phyloP scores from a whole-genome alignment of 2,329 filamentous ascomycete species.

The Elsinoe batatas region DNA sequence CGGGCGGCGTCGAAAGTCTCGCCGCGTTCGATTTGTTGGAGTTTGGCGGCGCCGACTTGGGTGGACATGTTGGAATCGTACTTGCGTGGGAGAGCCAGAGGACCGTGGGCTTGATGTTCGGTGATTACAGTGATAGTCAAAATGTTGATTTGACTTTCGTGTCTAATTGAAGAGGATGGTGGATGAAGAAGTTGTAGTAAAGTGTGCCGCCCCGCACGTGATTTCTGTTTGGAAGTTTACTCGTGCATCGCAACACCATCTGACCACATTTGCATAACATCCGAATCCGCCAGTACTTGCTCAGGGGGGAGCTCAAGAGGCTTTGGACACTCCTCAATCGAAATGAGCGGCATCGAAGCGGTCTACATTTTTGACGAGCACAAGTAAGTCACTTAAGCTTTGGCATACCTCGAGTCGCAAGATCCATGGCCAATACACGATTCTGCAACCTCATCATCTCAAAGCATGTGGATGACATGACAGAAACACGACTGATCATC shows the following conservation, averaged over 20 bases:
- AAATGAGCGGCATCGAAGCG: slow-evolving; percentile 72
- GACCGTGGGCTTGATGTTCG: too few relatives aligned
- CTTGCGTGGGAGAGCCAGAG: not conserved
- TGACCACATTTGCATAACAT: not conserved
- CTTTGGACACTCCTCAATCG: slow-evolving; percentile 13
- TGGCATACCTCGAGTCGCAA: not conserved
- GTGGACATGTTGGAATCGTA: not conserved
- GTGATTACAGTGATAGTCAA: too few relatives aligned
- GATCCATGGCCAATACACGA: not conserved
- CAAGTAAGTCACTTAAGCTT: slow-evolving; percentile 51
- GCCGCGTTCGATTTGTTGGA: not conserved
- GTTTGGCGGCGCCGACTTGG: not conserved
- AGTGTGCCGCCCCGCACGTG: too few relatives aligned
- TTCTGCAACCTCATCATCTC: not conserved
- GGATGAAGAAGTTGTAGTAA: too few relatives aligned
- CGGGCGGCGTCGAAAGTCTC: slow-evolving; percentile 1
- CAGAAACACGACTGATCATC: not conserved
- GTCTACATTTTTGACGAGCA: slow-evolving; percentile 95
- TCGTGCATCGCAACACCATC: not conserved
- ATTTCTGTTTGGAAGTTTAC: not conserved
- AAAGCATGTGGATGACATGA: too few relatives aligned
- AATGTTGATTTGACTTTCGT: too few relatives aligned
- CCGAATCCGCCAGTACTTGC: not conserved
- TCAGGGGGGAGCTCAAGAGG: too few relatives aligned
- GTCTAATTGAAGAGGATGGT: not conserved